Conservation (phyloP, 176 grass and related monocot species). For the Juncus inflexus region DNA sequence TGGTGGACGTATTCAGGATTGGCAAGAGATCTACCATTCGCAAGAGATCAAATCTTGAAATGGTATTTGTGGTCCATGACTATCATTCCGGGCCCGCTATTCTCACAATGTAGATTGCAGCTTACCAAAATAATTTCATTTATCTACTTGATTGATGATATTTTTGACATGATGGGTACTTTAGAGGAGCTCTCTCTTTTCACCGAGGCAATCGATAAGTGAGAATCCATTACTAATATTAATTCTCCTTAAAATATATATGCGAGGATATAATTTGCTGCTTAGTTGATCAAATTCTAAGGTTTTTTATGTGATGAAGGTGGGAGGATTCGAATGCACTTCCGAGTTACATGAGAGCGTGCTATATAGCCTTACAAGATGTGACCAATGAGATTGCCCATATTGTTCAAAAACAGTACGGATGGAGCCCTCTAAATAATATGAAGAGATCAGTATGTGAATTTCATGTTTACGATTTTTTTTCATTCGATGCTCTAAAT, state of each 20-base stretch:
- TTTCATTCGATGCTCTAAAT: too few species aligned
- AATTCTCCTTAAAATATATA: not conserved
- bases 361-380: constrained; percentile 41
- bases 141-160: constrained; percentile 68
- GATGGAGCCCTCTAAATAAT: constrained; percentile 32
- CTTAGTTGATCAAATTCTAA: not conserved
- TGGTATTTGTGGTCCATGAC: constrained; percentile 55
- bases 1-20: constrained; percentile 53
- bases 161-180: constrained; percentile 54
- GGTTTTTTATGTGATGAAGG: constrained; percentile 10
- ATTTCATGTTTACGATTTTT: not conserved
- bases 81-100: constrained; percentile 14
- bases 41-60: constrained; percentile 41
- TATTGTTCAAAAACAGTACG: constrained; percentile 31
- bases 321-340: constrained; percentile 52
- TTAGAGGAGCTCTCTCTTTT: constrained; percentile 44
- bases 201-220: constrained; percentile 40
- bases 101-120: constrained; percentile 41
- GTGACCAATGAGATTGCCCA: constrained; percentile 43
- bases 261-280: not conserved
- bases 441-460: constrained; percentile 40
- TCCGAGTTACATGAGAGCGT: constrained; percentile 44
- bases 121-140: constrained; percentile 52
- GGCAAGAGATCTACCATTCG: constrained; percentile 28
- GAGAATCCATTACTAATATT: not conserved